phyloP scores from a whole-genome alignment of 768 basidiomycete species.

The Tylopilus sp. region DNA sequence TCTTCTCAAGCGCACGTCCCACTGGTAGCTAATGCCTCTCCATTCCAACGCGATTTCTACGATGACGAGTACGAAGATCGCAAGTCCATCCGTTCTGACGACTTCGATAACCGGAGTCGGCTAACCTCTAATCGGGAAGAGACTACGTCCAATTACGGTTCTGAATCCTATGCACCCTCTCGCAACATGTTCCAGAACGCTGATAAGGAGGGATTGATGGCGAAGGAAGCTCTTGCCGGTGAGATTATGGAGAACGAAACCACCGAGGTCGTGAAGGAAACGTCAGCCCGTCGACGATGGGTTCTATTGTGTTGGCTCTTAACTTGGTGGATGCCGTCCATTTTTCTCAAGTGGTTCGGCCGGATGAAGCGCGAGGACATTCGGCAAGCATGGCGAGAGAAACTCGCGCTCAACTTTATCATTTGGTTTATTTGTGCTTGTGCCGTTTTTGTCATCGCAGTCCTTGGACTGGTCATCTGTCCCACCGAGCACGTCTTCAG shows the following conservation, averaged over 20 bases:
- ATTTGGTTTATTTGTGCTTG: slow-evolving; percentile 94
- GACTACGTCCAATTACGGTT: slow-evolving; percentile 76
- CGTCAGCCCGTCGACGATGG: slow-evolving; percentile 80
- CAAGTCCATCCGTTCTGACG: slow-evolving; percentile 70
- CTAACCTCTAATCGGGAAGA: slow-evolving; percentile 79
- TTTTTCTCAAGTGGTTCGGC: slow-evolving; percentile 65
- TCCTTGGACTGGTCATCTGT: slow-evolving; percentile 86
- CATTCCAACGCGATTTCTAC: slow-evolving; percentile 75
- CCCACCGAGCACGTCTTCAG: slow-evolving; percentile 93
- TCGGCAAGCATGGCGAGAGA: slow-evolving; percentile 96
- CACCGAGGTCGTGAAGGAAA: slow-evolving; percentile 82
- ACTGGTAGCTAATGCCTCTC: slow-evolving; percentile 78
- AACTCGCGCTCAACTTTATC: slow-evolving; percentile 89
- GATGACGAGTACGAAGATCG: slow-evolving; percentile 78
- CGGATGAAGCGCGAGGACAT: slow-evolving; percentile 94
- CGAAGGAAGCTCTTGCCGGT: slow-evolving; percentile 82
- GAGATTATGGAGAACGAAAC: slow-evolving; percentile 88
- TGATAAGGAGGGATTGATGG: slow-evolving; percentile 66
- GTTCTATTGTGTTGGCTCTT: slow-evolving; percentile 82
- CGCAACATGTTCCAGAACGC: slow-evolving; percentile 92
- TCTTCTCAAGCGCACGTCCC: slow-evolving; percentile 73
- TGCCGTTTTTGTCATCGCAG: slow-evolving; percentile 89
- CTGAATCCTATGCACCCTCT: slow-evolving; percentile 91
- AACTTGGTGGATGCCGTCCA: slow-evolving; percentile 88
- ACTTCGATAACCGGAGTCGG: slow-evolving; percentile 76